Evolutionary conservation across 1,284 basidiomycete species (phyloP), one percentile per base, ranked within the genome.

Genomic region (Sporisorium reilianum): DNA sequence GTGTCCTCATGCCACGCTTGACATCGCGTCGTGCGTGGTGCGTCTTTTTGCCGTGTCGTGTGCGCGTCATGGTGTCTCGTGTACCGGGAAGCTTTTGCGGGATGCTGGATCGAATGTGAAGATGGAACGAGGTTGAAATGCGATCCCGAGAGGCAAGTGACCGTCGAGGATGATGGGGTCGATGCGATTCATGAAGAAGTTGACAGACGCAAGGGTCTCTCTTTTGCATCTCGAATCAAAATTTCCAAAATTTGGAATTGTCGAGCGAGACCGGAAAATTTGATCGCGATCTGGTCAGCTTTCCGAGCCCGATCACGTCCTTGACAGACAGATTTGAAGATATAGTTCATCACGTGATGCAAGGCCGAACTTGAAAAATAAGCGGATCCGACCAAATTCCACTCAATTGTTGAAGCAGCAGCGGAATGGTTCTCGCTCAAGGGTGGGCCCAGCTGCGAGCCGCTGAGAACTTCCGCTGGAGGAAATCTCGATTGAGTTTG

Each of bases 1-100:
- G 75, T 25, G 83, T 84, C 26, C 83, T 72, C 55, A 81, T 79
- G 40, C 71, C 80, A 22, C 83, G 75, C 44, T 80, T 82, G 45
- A 84, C 73, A 64, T 84, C 83, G 44, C 83, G 64, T 18, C 83
- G 75, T 18, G 77, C 83, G 69, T 84, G 82, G 53, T 84, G 83
- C 6, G 68, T 83, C 44, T 81, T 77, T 70, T 84, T 84, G 53
- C 67, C 69, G 60, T 82, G 82, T 59, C 76, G 58, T 55, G 81
- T 72, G 42, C 79, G 78, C 20, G 76, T 77, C 81, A 83, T 83
- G n/a, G 6, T 69, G 48, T 5, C 42, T 2, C 32, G 12, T 48
- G 18, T 12, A n/a, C n/a, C n/a, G 10, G 16, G 28, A 22, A 10
- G 14, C 16, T 10, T 48, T 8, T 30, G 28, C 34, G 5, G 18